A percentile compares a stretch with the other conserved stretches of the same genome.
phyloP scores from a whole-genome alignment of 2,329 filamentous ascomycete genomes.

The Trichoderma pleuroti region DNA sequence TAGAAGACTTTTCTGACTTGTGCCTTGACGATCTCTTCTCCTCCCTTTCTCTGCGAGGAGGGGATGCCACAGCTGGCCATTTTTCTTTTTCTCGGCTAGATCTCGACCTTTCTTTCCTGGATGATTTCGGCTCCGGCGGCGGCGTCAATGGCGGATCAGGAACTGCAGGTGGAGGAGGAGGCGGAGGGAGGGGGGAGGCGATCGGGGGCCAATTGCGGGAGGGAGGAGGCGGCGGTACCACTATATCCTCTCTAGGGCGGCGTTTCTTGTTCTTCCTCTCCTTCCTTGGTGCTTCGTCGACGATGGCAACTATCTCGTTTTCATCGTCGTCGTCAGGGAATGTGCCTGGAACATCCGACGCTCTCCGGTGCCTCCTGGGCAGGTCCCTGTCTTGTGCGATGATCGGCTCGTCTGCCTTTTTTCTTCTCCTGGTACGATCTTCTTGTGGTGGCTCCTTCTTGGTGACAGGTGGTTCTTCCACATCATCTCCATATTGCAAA shows the following conservation, averaged over 20 bases:
- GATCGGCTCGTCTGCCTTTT: not conserved
- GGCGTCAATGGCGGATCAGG: slow-evolving; percentile 49
- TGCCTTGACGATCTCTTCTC: slow-evolving; percentile 57
- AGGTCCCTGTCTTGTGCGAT: slow-evolving; percentile 11
- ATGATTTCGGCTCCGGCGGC: slow-evolving; percentile 54
- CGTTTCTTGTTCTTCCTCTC: slow-evolving; percentile 37
- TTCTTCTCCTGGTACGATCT: not conserved
- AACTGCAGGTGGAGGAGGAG: slow-evolving; percentile 45
- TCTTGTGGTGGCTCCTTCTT: not conserved
- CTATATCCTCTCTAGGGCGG: slow-evolving; percentile 23
- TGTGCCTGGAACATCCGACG: slow-evolving; percentile 44
- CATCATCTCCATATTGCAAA: slow-evolving; percentile 11
- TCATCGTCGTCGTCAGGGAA: slow-evolving; percentile 54
- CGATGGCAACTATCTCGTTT: slow-evolving; percentile 48
- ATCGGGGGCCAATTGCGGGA: slow-evolving; percentile 30
- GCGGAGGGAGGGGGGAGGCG: not conserved
- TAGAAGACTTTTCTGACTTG: slow-evolving; percentile 60
- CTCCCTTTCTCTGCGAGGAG: slow-evolving; percentile 40
- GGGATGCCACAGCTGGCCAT: slow-evolving; percentile 62
- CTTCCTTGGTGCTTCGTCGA: slow-evolving; percentile 47
- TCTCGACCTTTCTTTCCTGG: slow-evolving; percentile 73
- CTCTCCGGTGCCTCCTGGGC: slow-evolving; percentile 32
- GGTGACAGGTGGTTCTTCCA: not conserved
- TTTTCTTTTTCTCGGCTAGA: slow-evolving; percentile 67
- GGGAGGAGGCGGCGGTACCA: slow-evolving; percentile 32